These are phyloP conservation scores for Neurospora sp. DNA, from an alignment of 495 filamentous ascomycete species.

Conservation along the genomic window DNA sequence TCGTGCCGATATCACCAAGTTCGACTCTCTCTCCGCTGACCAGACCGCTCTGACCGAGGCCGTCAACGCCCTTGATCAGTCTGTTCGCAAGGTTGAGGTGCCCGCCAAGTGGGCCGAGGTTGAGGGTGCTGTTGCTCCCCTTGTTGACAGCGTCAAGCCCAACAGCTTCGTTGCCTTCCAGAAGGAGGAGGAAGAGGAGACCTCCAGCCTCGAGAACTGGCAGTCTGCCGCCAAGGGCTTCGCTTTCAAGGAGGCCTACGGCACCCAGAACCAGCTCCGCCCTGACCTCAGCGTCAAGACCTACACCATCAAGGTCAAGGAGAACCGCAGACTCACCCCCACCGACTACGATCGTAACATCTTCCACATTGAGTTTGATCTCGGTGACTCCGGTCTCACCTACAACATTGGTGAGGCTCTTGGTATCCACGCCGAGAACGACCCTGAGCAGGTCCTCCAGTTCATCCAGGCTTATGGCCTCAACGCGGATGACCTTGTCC, in stretches of 20 bases:
- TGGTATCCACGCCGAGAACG: conserved; percentile 91
- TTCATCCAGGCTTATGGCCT: conserved; percentile 89
- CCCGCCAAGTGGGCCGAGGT: conserved; percentile 69
- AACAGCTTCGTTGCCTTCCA: conserved; percentile 80
- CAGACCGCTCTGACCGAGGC: conserved; percentile 47
- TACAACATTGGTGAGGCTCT: conserved; percentile 99
- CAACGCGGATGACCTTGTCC: conserved; percentile 70
- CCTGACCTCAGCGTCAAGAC: conserved; percentile 84
- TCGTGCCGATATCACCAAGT: conserved; percentile 46
- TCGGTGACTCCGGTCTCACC: conserved; percentile 77
- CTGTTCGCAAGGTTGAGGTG: conserved; percentile 60
- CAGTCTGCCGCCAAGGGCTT: conserved; percentile 75
- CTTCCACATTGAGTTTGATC: conserved; percentile 99
- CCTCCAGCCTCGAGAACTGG: conserved; percentile 59
- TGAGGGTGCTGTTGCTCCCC: conserved; percentile 45
- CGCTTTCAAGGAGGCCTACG: conserved; percentile 90
- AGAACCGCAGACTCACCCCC: conserved; percentile 88
- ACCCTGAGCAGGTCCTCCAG: conserved; percentile 61
- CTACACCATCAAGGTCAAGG: conserved; percentile 78
- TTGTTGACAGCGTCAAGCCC: conserved; percentile 51
- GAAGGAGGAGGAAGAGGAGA: conserved; percentile 61
- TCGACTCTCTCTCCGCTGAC: conserved; percentile 20
- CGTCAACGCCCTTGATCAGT: conserved; percentile 55
- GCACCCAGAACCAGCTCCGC: conserved; percentile 59
- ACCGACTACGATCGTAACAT: conserved; percentile 91